Percentiles rank a stretch among this genome's conserved stretches.
phyloP scores from a whole-genome alignment of 108 stramenopile species.

The Discostella pseudostelligera region DNA sequence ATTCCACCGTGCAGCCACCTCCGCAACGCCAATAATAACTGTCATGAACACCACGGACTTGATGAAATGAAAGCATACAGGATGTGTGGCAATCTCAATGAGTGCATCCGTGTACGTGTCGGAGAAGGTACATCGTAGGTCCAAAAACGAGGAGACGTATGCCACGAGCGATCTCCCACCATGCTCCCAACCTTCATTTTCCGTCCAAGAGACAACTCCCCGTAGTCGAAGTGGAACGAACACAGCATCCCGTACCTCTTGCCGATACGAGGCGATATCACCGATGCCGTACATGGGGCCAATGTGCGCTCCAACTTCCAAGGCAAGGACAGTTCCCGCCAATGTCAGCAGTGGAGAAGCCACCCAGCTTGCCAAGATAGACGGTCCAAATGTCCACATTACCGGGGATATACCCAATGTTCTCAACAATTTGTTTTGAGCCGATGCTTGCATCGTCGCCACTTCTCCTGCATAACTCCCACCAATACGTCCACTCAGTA shows the following conservation, averaged over 20 bases:
- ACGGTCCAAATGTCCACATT: conserved; percentile 65
- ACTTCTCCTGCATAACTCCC: conserved; percentile 80
- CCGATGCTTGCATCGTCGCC: conserved; percentile 77
- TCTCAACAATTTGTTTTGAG: conserved; percentile 67
- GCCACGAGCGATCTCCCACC: conserved; percentile 26
- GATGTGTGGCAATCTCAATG: conserved; percentile 75
- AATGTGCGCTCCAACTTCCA: conserved; percentile 62
- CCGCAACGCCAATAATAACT: conserved; percentile 68
- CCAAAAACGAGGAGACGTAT: conserved; percentile 29
- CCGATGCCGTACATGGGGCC: conserved; percentile 74
- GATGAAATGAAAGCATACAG: conserved; percentile 56
- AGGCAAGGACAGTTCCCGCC: conserved; percentile 60
- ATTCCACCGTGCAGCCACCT: conserved; percentile 51
- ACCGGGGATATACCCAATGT: conserved; percentile 69
- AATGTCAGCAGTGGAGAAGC: conserved; percentile 74
- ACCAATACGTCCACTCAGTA: conserved; percentile 78
- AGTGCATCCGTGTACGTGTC: conserved; percentile 45
- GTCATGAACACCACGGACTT: conserved; percentile 68
- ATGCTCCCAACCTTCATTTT: conserved; percentile 34
- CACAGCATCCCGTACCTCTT: conserved; percentile 47
- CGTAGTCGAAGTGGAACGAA: conserved; percentile 56
- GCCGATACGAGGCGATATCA: conserved; percentile 35
- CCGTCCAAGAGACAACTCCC: conserved; percentile 28
- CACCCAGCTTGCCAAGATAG: conserved; percentile 64
- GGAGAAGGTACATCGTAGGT: conserved; percentile 37